These are phyloP conservation scores for Sugiyamaella smithiae DNA, from an alignment of 805 yeast species.

Conservation along the genomic window DNA sequence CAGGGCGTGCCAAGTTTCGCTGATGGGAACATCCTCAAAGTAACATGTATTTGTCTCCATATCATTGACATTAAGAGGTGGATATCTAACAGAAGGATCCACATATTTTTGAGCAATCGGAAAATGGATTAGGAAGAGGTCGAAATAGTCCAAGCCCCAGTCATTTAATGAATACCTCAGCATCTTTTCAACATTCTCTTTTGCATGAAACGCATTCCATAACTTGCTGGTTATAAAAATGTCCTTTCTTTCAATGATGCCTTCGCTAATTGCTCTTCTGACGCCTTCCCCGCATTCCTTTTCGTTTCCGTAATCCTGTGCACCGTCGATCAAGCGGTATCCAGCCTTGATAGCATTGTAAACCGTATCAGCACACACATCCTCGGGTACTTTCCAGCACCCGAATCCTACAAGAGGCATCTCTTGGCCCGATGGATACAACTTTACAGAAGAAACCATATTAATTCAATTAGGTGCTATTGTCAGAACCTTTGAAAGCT, in stretches of 20 bases:
- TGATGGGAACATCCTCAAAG: slow-evolving; percentile 9
- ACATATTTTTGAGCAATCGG: slow-evolving; percentile 29
- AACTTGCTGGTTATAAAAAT: slow-evolving; percentile 63
- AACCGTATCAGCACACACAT: slow-evolving; percentile 1
- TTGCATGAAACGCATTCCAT: slow-evolving; percentile 41
- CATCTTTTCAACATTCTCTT: slow-evolving; percentile 48
- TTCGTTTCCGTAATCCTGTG: slow-evolving; percentile 63
- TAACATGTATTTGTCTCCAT: neutral
- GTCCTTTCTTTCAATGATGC: slow-evolving; percentile 45
- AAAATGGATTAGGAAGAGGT: slow-evolving; percentile 62
- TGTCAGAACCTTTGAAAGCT: too few species aligned
- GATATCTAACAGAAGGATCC: neutral
- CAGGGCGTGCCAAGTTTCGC: slow-evolving; percentile 51
- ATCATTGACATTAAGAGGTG: neutral
- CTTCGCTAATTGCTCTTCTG: slow-evolving; percentile 47
- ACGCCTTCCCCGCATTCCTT: slow-evolving; percentile 59
- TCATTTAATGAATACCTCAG: slow-evolving; percentile 21
- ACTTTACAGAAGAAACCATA: neutral
- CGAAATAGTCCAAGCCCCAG: slow-evolving; percentile 52
- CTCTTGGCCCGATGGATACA: neutral
- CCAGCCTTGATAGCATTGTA: slow-evolving; percentile 56
- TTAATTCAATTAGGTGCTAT: too few species aligned
- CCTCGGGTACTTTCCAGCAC: neutral
- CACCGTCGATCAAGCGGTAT: slow-evolving; percentile 72
- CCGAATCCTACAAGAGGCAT: slow-evolving; percentile 2